Conservation (phyloP, 352 stramenopile species). For the Globisporangium sylvaticum region DNA sequence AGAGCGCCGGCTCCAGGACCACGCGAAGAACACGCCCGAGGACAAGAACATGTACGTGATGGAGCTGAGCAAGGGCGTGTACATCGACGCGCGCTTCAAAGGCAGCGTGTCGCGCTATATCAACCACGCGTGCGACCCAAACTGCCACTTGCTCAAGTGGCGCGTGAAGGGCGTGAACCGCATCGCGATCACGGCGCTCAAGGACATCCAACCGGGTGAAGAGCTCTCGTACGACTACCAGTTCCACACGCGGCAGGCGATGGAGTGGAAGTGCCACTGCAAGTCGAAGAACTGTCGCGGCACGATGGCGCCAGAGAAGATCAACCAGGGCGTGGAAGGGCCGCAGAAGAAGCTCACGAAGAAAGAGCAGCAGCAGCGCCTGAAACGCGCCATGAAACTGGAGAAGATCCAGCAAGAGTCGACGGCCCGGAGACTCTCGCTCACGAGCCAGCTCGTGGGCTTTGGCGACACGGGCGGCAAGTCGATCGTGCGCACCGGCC, state of each 20-base stretch:
- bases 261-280: slow-evolving; percentile 88
- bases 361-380: slow-evolving; percentile 66
- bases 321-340: slow-evolving; percentile 36
- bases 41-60: slow-evolving; percentile 98
- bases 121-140: slow-evolving; percentile 97
- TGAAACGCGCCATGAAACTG: slow-evolving; percentile 61
- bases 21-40: slow-evolving; percentile 83
- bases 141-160: slow-evolving; percentile 94
- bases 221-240: slow-evolving; percentile 96
- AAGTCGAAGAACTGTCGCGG: slow-evolving; percentile 75
- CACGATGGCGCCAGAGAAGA: slow-evolving; percentile 83
- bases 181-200: slow-evolving; percentile 90
- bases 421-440: slow-evolving; percentile 51
- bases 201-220: slow-evolving; percentile 84
- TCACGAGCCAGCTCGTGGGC: slow-evolving; percentile 52
- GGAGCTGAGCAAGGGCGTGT: slow-evolving; percentile 89
- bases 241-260: slow-evolving; percentile 86
- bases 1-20: slow-evolving; percentile 77
- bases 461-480: slow-evolving; percentile 52
- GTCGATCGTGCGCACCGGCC: slow-evolving; percentile 55
- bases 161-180: slow-evolving; percentile 90
- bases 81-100: slow-evolving; percentile 93
- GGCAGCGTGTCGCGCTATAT: slow-evolving; percentile 95
- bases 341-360: slow-evolving; percentile 72
- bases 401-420: slow-evolving; percentile 66